These are phyloP conservation scores for Collybia mongolica DNA, from an alignment of 768 basidiomycete species.

Conservation along the genomic window DNA sequence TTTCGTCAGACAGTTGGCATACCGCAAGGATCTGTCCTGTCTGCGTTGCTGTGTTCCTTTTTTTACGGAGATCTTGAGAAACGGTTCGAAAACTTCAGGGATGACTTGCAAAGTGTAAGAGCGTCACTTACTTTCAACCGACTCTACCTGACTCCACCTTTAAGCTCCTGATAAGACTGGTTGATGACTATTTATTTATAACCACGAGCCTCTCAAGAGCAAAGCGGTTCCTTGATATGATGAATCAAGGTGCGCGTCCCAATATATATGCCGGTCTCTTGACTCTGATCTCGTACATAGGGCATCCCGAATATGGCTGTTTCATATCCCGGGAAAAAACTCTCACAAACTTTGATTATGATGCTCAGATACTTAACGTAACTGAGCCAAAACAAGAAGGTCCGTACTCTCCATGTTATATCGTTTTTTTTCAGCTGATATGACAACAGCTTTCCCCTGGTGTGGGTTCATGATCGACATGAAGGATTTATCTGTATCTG, in stretches of 20 bases:
- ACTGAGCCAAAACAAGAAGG: conserved; percentile 44
- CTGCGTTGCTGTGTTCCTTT: conserved; percentile 88
- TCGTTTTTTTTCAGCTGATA: background rate
- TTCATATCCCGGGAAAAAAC: conserved; percentile 89
- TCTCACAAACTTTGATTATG: conserved; percentile 79
- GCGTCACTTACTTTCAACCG: conserved; percentile 4
- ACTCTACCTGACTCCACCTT: background rate
- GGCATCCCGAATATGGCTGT: conserved; percentile 94
- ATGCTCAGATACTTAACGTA: conserved; percentile 50
- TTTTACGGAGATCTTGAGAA: conserved; percentile 93
- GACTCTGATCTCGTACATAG: conserved; percentile 28
- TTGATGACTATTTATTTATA: conserved; percentile 95
- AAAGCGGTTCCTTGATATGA: conserved; percentile 64
- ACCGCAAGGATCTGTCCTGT: conserved; percentile 97
- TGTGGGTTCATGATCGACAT: conserved; percentile 86
- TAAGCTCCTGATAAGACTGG: conserved; percentile 77
- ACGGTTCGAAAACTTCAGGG: conserved; percentile 47
- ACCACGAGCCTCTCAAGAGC: conserved; percentile 68
- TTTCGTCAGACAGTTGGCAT: conserved; percentile 93
- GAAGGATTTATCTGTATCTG: conserved; percentile 70
- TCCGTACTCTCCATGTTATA: conserved; percentile 15
- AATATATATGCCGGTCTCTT: background rate
- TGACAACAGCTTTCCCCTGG: conserved; percentile 79
- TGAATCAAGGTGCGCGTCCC: conserved; percentile 59
- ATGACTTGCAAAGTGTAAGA: conserved; percentile 63